Conservation (phyloP, 164 flowering plant species). For the Magnolia officinalis region DNA sequence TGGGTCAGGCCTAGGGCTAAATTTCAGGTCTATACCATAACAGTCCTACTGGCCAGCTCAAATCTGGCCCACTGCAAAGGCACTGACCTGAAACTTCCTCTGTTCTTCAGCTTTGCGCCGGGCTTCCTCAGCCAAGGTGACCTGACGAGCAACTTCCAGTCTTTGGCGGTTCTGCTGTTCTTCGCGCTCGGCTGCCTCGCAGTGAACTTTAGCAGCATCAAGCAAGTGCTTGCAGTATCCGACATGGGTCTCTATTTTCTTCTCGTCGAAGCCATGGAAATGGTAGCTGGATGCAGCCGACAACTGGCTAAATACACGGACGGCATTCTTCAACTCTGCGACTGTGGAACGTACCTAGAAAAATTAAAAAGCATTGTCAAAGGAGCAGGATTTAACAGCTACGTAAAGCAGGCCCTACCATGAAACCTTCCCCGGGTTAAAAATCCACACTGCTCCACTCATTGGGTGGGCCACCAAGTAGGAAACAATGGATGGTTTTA, state of each 20-base stretch:
- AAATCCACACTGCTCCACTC: too few species aligned
- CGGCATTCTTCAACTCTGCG: slow-evolving; percentile 87
- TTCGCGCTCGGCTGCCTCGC: slow-evolving; percentile 90
- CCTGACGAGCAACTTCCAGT: slow-evolving; percentile 82
- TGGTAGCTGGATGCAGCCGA: slow-evolving; percentile 82
- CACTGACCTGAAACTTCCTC: slow-evolving; percentile 67
- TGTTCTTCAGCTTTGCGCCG: slow-evolving; percentile 93
- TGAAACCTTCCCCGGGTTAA: too few species aligned
- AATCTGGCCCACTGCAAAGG: not conserved
- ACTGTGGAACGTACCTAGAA: slow-evolving; percentile 79
- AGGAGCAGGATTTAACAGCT: not conserved
- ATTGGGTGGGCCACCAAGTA: too few species aligned
- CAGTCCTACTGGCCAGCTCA: not conserved
- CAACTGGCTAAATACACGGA: slow-evolving; percentile 79
- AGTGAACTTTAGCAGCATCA: slow-evolving; percentile 85
- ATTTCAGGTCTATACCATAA: not conserved
- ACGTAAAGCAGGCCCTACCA: too few species aligned
- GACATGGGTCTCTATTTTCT: slow-evolving; percentile 93
- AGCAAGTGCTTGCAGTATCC: slow-evolving; percentile 90
- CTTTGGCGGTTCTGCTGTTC: slow-evolving; percentile 79
- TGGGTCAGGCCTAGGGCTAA: not conserved
- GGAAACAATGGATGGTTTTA: too few species aligned
- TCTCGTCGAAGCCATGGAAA: slow-evolving; percentile 93
- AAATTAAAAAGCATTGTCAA: slow-evolving; percentile 1
- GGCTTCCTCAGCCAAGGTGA: slow-evolving; percentile 83